phyloP scores from a whole-genome alignment of 257 asterid genomes.

The Ilex asprella region DNA sequence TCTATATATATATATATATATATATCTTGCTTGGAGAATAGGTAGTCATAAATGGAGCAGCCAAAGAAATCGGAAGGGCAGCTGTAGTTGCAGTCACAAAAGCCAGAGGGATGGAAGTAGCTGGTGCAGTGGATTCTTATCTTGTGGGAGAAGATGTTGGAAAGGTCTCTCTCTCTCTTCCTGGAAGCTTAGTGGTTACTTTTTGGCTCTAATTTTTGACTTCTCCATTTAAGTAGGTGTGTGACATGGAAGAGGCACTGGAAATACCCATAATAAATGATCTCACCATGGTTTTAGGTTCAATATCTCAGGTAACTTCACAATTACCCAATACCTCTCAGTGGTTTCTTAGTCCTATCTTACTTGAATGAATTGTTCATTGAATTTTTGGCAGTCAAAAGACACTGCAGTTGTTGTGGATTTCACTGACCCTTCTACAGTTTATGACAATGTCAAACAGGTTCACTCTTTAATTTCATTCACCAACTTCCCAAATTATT shows the following conservation, averaged over 20 bases:
- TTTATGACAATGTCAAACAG: slow-evolving; percentile 89
- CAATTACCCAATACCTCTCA: too few relatives aligned
- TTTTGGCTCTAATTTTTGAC: background rate
- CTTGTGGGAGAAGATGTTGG: slow-evolving; percentile 81
- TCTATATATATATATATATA: too few relatives aligned
- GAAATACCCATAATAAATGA: slow-evolving; percentile 79
- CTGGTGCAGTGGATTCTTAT: slow-evolving; percentile 76
- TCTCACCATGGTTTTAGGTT: slow-evolving; percentile 80
- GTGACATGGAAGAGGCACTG: slow-evolving; percentile 84
- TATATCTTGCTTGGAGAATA: slow-evolving; percentile 19
- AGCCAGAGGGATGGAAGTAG: slow-evolving; percentile 91
- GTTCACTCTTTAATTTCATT: slow-evolving; percentile 19
- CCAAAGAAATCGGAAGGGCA: slow-evolving; percentile 83
- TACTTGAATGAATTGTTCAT: too few relatives aligned
- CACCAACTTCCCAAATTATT: background rate
- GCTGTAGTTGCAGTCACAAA: slow-evolving; percentile 80
- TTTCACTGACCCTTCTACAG: slow-evolving; percentile 77
- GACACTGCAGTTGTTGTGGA: slow-evolving; percentile 70
- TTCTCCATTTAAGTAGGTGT: slow-evolving; percentile 30
- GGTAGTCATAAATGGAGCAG: slow-evolving; percentile 86
- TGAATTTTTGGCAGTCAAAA: slow-evolving; percentile 42
- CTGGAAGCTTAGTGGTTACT: too few relatives aligned
- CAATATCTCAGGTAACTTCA: slow-evolving; percentile 69
- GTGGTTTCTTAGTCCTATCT: too few relatives aligned
- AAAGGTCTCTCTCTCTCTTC: slow-evolving; percentile 28